phyloP scores from a whole-genome alignment of 2,329 filamentous ascomycete genomes.

The Metarhizium robertsii region DNA sequence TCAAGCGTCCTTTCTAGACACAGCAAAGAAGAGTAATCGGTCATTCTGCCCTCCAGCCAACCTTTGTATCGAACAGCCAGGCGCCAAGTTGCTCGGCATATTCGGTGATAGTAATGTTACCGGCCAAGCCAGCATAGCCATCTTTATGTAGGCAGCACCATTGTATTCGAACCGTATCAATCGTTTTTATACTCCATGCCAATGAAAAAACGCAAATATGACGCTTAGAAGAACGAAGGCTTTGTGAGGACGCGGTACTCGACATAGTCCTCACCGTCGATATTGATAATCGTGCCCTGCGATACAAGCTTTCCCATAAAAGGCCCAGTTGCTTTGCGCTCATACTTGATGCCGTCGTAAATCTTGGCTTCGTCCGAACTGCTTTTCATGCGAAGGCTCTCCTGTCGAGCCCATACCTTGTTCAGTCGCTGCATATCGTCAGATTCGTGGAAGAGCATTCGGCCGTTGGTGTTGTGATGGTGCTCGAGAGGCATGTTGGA shows the following conservation, averaged over 20 bases:
- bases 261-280: slow-evolving; percentile 58
- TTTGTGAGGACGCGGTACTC: slow-evolving; percentile 58
- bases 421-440: slow-evolving; percentile 43
- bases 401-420: slow-evolving; percentile 46
- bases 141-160: background rate
- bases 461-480: slow-evolving; percentile 15
- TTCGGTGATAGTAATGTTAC: background rate
- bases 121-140: background rate
- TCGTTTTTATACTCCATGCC: background rate
- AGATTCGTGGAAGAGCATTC: slow-evolving; percentile 33
- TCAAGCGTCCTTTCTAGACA: background rate
- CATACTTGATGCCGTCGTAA: slow-evolving; percentile 51
- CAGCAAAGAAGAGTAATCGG: background rate
- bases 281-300: slow-evolving; percentile 50
- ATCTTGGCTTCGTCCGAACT: slow-evolving; percentile 45
- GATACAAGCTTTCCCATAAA: slow-evolving; percentile 56
- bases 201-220: background rate
- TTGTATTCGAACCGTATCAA: background rate
- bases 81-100: background rate
- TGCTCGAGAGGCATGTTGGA: slow-evolving; percentile 10
- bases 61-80: background rate
- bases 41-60: background rate
- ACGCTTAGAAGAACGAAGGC: slow-evolving; percentile 48
- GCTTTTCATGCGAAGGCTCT: slow-evolving; percentile 33
- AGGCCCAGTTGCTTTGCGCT: slow-evolving; percentile 49